Evolutionary conservation across 352 stramenopile genomes (phyloP).

Genomic region (Phytophthora megakarya): DNA sequence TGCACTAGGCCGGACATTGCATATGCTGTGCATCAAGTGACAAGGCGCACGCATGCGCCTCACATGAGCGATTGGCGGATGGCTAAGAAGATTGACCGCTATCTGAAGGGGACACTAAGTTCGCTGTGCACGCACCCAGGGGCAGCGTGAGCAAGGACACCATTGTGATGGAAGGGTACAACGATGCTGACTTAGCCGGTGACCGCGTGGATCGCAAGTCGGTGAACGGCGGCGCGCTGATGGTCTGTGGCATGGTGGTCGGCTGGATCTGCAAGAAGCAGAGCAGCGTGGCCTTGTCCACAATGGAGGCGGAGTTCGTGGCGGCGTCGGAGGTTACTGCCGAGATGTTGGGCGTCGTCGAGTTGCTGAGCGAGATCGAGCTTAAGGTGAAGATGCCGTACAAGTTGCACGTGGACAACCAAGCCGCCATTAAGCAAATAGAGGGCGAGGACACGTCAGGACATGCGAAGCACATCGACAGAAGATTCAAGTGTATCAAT

Average conservation of each 20-base stretch:
- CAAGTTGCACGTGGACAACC: constrained; percentile 20
- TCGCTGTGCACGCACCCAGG: too few relatives aligned
- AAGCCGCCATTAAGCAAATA: constrained; percentile 21
- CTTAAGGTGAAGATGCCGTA: background rate
- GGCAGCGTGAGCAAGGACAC: too few relatives aligned
- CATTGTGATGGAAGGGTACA: too few relatives aligned
- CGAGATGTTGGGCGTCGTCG: constrained; percentile 14
- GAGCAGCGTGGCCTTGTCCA: background rate
- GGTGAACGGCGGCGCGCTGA: too few relatives aligned
- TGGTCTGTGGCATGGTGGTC: too few relatives aligned
- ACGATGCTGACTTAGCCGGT: too few relatives aligned
- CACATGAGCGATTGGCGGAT: background rate
- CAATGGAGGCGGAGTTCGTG: constrained; percentile 7
- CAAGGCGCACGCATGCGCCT: background rate
- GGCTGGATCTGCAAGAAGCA: too few relatives aligned
- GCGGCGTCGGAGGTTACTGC: background rate
- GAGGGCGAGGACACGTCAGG: constrained; percentile 12
- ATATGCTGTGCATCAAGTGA: background rate
- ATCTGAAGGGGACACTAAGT: background rate
- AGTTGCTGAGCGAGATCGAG: constrained; percentile 4
- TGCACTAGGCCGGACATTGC: background rate
- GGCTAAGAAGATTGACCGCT: background rate
- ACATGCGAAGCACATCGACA: constrained; percentile 14
- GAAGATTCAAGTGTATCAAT: constrained; percentile 19
- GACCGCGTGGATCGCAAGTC: too few relatives aligned